Evolutionary conservation across 192 early-diverging fungal genomes (phyloP).

Genomic region (Linnemannia zychae): DNA sequence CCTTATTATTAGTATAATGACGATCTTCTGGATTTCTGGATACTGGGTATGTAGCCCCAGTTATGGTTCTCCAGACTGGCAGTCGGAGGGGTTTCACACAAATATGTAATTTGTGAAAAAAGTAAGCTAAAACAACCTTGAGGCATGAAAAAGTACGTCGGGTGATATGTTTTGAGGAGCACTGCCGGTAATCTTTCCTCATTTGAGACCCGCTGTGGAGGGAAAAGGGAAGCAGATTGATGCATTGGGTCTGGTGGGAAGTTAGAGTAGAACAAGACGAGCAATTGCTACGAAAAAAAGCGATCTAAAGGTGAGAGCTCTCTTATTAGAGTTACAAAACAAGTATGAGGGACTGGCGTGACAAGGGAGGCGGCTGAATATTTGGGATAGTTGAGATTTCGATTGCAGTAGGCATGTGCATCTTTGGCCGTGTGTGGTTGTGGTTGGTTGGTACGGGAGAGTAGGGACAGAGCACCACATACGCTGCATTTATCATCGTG

Average conservation of each 20-base stretch:
- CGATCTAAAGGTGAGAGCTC: slow-evolving; percentile 1
- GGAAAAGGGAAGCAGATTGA: background rate
- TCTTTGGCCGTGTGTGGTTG: background rate
- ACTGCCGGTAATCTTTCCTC: background rate
- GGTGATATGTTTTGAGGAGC: background rate
- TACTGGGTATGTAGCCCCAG: too few species aligned
- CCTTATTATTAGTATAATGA: too few species aligned
- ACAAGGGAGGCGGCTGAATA: background rate
- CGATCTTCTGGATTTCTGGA: too few species aligned
- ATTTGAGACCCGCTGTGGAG: background rate
- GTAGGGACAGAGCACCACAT: background rate
- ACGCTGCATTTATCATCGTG: background rate
- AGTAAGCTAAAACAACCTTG: background rate
- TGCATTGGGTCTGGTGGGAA: background rate
- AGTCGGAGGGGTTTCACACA: too few species aligned
- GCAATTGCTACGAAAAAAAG: background rate
- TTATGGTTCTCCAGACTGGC: too few species aligned
- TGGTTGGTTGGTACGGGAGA: too few species aligned
- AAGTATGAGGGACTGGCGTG: background rate
- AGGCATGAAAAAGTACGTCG: background rate
- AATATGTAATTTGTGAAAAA: background rate
- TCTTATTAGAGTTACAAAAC: background rate
- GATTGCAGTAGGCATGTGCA: background rate
- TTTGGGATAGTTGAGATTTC: too few species aligned
- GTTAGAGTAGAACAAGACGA: background rate